These are phyloP conservation scores for Cutaneotrichosporon dermatis DNA, from an alignment of 1,284 basidiomycete genomes.

Conservation along the genomic window DNA sequence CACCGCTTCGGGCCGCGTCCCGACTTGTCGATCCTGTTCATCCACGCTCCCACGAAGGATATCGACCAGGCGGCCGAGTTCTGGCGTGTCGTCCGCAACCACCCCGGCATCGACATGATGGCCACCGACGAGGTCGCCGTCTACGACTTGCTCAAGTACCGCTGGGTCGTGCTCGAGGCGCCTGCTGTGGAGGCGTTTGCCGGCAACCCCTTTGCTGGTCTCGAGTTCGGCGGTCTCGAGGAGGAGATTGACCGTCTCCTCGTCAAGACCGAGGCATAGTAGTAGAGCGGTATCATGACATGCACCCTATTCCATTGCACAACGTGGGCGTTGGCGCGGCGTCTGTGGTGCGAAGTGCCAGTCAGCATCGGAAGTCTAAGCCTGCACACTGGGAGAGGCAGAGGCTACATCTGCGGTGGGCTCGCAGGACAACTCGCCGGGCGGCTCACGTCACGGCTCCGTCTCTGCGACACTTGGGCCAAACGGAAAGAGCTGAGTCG, in stretches of 20 bases:
- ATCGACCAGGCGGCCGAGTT: conserved; percentile 21
- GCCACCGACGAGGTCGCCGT: conserved; percentile 65
- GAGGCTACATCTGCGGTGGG: no score
- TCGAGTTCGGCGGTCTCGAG: neutral
- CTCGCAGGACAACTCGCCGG: no score
- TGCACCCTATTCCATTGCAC: neutral
- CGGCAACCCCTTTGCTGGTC: conserved; percentile 1
- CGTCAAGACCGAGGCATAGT: neutral
- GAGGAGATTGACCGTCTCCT: neutral
- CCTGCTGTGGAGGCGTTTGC: conserved; percentile 49
- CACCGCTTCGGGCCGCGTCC: conserved; percentile 35
- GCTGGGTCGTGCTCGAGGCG: conserved; percentile 44
- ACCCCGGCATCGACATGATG: conserved; percentile 61
- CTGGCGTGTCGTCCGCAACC: conserved; percentile 29
- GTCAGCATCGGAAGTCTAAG: no score
- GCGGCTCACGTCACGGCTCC: no score
- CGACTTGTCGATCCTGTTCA: conserved; percentile 43
- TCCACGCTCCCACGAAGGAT: conserved; percentile 35
- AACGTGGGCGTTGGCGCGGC: no score
- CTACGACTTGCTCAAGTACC: conserved; percentile 72
- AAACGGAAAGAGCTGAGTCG: no score
- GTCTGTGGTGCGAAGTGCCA: no score
- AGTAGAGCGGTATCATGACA: conserved; percentile 1
- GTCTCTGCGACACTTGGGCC: no score
- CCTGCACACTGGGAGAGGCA: no score